Evolutionary conservation across 2,329 filamentous ascomycete genomes (phyloP).

Genomic region (Torrubiellomyces zombiae): DNA sequence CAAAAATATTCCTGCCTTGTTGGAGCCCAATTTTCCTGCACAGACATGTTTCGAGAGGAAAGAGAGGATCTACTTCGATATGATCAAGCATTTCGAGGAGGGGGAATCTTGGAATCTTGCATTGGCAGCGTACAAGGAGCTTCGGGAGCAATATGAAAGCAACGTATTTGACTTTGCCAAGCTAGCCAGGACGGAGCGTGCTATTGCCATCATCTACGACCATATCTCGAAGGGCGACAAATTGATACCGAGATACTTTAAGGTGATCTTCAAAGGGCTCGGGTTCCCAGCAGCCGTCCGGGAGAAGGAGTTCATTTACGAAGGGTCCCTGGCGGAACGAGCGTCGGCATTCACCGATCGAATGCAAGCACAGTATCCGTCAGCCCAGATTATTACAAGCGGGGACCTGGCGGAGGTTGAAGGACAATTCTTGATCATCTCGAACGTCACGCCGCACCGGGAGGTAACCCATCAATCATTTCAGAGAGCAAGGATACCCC

Average conservation of each 20-base stretch:
- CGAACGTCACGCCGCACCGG: constrained; percentile 63
- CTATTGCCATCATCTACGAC: constrained; percentile 87
- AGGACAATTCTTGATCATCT: constrained; percentile 79
- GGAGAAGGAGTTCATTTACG: constrained; percentile 87
- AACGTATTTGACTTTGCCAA: constrained; percentile 86
- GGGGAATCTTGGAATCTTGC: constrained; percentile 90
- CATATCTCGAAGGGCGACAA: constrained; percentile 69
- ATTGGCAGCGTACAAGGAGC: constrained; percentile 73
- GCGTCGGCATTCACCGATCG: constrained; percentile 73
- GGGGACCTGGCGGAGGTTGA: constrained; percentile 64
- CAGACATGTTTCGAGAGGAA: constrained; percentile 87
- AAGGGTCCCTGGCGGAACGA: constrained; percentile 62
- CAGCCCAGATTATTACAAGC: constrained; percentile 61
- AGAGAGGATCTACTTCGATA: constrained; percentile 80
- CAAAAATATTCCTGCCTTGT: constrained; percentile 45
- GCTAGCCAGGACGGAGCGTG: constrained; percentile 71
- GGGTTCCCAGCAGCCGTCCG: constrained; percentile 68
- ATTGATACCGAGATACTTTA: constrained; percentile 72
- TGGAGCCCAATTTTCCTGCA: constrained; percentile 61
- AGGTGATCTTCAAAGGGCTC: constrained; percentile 74
- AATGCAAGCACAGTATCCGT: constrained; percentile 79
- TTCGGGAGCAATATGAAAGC: constrained; percentile 78
- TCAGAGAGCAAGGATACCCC: constrained; percentile 70
- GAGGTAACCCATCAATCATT: constrained; percentile 72
- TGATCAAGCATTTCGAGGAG: constrained; percentile 89